phyloP scores from a whole-genome alignment of 257 asterid species.

The Lycium ferocissimum region DNA sequence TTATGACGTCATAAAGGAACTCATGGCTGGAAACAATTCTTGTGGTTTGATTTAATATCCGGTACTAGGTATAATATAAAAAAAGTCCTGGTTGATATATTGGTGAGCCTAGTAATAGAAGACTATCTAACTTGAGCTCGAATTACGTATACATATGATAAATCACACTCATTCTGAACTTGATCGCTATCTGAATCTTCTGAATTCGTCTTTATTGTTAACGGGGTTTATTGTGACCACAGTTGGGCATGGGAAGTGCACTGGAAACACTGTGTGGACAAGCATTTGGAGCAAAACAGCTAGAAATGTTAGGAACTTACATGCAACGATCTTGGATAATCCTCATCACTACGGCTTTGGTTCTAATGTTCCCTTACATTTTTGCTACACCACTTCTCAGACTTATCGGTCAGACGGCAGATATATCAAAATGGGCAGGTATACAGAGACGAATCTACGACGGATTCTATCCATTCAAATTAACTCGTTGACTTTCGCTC shows the following conservation, averaged over 20 bases:
- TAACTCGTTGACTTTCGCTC: neutral
- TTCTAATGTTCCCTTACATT: conserved; percentile 48
- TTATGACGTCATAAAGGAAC: too few species aligned
- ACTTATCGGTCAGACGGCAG: conserved; percentile 50
- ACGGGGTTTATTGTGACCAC: neutral
- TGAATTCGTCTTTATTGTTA: neutral
- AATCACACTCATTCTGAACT: neutral
- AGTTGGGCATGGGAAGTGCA: conserved; percentile 71
- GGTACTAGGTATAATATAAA: too few species aligned
- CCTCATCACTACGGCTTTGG: conserved; percentile 40
- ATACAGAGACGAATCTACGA: neutral
- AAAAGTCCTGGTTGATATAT: too few species aligned
- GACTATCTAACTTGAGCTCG: too few species aligned
- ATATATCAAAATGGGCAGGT: conserved; percentile 53
- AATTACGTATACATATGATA: neutral
- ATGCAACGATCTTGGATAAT: conserved; percentile 66
- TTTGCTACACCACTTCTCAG: conserved; percentile 50
- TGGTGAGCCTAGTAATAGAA: too few species aligned
- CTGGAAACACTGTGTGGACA: conserved; percentile 70
- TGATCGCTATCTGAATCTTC: neutral
- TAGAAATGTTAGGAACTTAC: conserved; percentile 60
- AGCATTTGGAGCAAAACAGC: conserved; percentile 65
- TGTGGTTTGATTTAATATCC: too few species aligned
- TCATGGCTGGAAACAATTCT: too few species aligned
- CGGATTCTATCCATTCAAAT: neutral